phyloP scores from a whole-genome alignment of 2,329 filamentous ascomycete species.

The Epichloe gansuensis region DNA sequence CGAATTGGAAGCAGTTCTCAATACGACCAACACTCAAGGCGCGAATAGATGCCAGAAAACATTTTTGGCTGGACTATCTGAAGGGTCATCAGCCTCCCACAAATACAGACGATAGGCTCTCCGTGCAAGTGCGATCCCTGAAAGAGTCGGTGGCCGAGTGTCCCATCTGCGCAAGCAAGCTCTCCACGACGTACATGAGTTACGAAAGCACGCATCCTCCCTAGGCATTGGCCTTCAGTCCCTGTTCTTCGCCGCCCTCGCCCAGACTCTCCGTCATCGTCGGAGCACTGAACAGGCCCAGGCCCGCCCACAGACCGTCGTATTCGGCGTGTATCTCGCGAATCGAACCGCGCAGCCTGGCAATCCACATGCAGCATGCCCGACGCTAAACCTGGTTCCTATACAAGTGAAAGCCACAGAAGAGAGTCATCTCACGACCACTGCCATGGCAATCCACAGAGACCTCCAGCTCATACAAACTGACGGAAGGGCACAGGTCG shows the following conservation, averaged over 20 bases:
- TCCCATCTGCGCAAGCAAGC: slow-evolving; percentile 34
- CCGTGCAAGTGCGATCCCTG: neutral
- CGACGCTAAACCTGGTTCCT: slow-evolving; percentile 71
- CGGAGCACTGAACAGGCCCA: slow-evolving; percentile 16
- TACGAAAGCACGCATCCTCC: slow-evolving; percentile 25
- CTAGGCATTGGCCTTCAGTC: slow-evolving; percentile 58
- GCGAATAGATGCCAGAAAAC: slow-evolving; percentile 10
- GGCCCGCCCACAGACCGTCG: slow-evolving; percentile 20
- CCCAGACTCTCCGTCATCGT: slow-evolving; percentile 30
- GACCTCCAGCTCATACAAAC: slow-evolving; percentile 51
- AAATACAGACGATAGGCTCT: neutral
- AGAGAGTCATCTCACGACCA: slow-evolving; percentile 24
- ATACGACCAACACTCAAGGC: slow-evolving; percentile 5
- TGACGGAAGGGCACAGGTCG: slow-evolving; percentile 41
- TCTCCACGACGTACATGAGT: slow-evolving; percentile 23
- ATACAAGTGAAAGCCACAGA: slow-evolving; percentile 39
- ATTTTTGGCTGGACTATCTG: slow-evolving; percentile 34
- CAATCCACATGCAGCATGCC: slow-evolving; percentile 36
- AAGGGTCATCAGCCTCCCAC: neutral
- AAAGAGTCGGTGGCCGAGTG: slow-evolving; percentile 10
- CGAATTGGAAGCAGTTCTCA: slow-evolving; percentile 17
- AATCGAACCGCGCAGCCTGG: slow-evolving; percentile 51
- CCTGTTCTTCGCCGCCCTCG: slow-evolving; percentile 62
- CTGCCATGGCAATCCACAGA: slow-evolving; percentile 51
- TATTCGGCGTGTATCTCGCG: slow-evolving; percentile 74